Evolutionary conservation across 176 grass and related monocot species (phyloP), one percentile per base, ranked within the genome.

Genomic region (Carex myosuroides): DNA sequence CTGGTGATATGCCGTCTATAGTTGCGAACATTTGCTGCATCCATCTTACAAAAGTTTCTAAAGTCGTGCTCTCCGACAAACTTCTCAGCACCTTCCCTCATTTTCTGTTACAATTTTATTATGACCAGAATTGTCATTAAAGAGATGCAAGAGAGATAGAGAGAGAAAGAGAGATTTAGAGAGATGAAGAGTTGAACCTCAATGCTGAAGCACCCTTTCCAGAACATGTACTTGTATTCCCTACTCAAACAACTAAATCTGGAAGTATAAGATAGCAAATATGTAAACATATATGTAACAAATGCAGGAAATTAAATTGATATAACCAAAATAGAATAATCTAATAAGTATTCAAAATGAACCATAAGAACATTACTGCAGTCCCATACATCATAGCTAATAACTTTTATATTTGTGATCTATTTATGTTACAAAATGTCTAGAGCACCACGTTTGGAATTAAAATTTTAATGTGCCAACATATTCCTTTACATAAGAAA

Each of bases 21-120:
- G 79, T 98, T 98, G 85, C 88, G 94, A 77, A 98, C 95, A 84
- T 98, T 98, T 80, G 33, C 81, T 76, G 91, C 95, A 88, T 98
- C 95, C 95, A 98, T 98, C 76, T 98, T 98, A 88, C 92, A 98
- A 55, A 98, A 98, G 87, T 94, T 98, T 86, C 95, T 94, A 53
- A 94, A 98, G 80, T 98, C 95, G 82, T 94, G 91, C 79, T 94
- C 90, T 71, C 95, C 95, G 17, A 91, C 88, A 50, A 98, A 98
- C 81, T 90, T 91, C 46, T 62, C 68, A 73, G 92, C 90, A 53
- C 87, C 95, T 87, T 91, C 80, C 84, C 91, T 89, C 95, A 98
- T 94, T 90, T 91, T 81, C 95, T 98, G 88, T 80, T 58, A 71
- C 11, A 89, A 16, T 70, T 80, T 59, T 22, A 85, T 86, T 59